Base-by-base conservation (phyloP, 352 stramenopile species). In the Globisporangium spinosum region DNA sequence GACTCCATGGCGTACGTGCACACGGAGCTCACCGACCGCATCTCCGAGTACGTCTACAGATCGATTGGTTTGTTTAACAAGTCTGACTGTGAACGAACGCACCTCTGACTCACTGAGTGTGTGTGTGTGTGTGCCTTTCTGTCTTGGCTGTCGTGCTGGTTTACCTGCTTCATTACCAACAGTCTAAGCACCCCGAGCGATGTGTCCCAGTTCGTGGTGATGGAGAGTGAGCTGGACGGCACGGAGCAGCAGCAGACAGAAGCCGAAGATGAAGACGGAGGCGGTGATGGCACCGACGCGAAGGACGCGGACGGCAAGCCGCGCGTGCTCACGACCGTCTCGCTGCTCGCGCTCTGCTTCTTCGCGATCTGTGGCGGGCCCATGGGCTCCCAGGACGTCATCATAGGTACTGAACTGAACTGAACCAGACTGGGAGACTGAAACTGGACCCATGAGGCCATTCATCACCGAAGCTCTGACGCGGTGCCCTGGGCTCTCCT, bases 331-430 rank as follows among this genome's bases (percentile, higher is more conserved):
- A 79, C 77, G 25, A 82, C 69, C 0, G 38, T 72, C 20, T 64
- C 67, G 20, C 66, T 90, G 25, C 67, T 89, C n/a, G 78, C 78
- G 32, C 67, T 90, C 59, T 77, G 73, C 65, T 90, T 86, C 70
- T 89, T 89, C 72, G 59, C 76, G 0, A 75, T 86, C 22, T 77
- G 73, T 45, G 79, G 78, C 34, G 82, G 78, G 0, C 79, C 82
- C 0, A 71, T 75, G 38, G 75, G 79, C 25, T 80, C 76, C 2
- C 79, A 90, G 58, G 47, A 72, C 1, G 61, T 86, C 54, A 66
- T 90, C 45, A 70, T 69, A 20, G 62, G 76, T 82, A 70, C 27
- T 27, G 34, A 8, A 15, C 23, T 35, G 5, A 32, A 17, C 34
- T 17, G 6, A 35, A 35, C 5, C 3, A 23, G 1, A 51, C 3